Base-by-base conservation (phyloP, 2,329 filamentous ascomycete species). In the Microcera coccophila region DNA sequence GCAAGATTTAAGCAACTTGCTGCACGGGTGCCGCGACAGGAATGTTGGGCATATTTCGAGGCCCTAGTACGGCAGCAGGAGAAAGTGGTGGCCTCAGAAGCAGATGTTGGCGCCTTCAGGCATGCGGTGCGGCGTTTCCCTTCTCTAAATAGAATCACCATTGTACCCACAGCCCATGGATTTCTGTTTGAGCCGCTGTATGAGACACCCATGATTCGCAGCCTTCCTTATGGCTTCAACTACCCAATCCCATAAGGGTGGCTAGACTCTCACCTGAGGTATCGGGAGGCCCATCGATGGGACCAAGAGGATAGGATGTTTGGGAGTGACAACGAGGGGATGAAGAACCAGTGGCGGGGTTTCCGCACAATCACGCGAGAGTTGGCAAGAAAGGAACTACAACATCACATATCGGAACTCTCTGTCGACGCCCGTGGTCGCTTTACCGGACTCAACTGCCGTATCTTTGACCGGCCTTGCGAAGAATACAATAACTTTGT, bases 171-270 rank as follows among this genome's bases (percentile, higher is more conserved):
- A 2, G 54, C 66, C 1, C 69, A 72, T 46, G 66, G 66, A 0
- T 51, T 55, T 33, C 43, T 63, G 0, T 61, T 63, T n/a, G 37
- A 42, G 1, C 70, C 69, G 1, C 43, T 62, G 0, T 72, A 72
- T 38, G 47, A 66, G 16, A 72, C 70, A 1, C 70, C 70, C 1
- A 67, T 67, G 52, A 67, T 70, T 21, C 66, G 68, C 5, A 58
- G 61, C 3, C 62, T 73, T 11, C 67, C 67, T 0, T 36, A 44
- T 2, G 64, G 64, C 4, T 68, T 73, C 28, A 63, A 63, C 18
- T 70, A 72, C 42, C 63, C 64, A 1, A 50, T 67, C 9, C 61
- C 65, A 2, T 58, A 56, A 14, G 59, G 62, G 4, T 58, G 55
- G 50, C 51, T 17, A 15, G n/a, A 14, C 15, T 9, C 9, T 40